Evolutionary conservation across 202 grass and related monocot genomes (phyloP).

Genomic region (Bolboschoenoplectus hybrid): DNA sequence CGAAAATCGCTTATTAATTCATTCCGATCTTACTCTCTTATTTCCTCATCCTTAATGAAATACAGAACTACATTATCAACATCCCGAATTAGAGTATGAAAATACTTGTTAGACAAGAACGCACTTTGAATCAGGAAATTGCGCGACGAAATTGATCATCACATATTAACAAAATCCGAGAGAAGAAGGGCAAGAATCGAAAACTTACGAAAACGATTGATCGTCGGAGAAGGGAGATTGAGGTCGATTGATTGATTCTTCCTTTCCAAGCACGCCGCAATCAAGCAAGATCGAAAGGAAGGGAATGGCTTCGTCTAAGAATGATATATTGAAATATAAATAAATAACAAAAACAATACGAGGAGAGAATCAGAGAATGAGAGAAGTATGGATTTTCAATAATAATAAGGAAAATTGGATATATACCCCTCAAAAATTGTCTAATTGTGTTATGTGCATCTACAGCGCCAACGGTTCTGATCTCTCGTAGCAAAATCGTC

Average conservation of each 20-base stretch:
- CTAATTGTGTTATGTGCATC: not conserved
- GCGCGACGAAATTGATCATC: not conserved
- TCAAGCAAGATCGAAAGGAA: not conserved
- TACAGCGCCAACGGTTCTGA: not conserved
- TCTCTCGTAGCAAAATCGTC: not conserved
- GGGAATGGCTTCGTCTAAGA: not conserved
- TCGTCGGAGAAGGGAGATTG: constrained; percentile 8
- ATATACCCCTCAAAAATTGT: too few relatives aligned
- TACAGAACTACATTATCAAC: not conserved
- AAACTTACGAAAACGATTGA: constrained; percentile 27
- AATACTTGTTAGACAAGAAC: not conserved
- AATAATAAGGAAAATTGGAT: not conserved
- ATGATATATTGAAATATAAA: not conserved
- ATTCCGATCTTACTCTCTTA: not conserved
- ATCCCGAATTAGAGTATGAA: not conserved
- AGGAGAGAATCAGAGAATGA: not conserved
- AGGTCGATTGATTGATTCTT: constrained; percentile 20
- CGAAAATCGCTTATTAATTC: not conserved
- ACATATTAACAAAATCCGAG: not conserved
- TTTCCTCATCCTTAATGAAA: not conserved
- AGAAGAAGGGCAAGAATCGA: not conserved
- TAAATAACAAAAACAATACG: not conserved
- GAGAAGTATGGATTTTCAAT: not conserved
- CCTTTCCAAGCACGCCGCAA: not conserved
- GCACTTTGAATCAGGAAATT: not conserved